Evolutionary conservation across 2,329 filamentous ascomycete species (phyloP), one percentile per base, ranked within the genome.

Genomic region (Knoxdaviesia proteae): DNA sequence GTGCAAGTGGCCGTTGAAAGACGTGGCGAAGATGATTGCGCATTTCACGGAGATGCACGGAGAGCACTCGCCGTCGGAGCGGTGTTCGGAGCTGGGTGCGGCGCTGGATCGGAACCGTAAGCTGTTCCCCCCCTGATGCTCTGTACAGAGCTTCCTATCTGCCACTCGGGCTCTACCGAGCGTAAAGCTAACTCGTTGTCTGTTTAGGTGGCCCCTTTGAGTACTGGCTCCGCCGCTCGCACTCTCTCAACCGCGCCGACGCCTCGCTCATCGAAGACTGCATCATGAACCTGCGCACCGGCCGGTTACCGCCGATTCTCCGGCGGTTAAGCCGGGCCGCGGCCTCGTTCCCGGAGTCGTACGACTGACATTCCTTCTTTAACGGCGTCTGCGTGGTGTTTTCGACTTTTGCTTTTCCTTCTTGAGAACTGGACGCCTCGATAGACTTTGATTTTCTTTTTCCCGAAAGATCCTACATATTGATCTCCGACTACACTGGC

Each of bases 1-100:
- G 32, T 61, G 59, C 49, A 64, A 64, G 47, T 65, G 63, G 63
- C 61, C 63, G 3, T 54, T 67, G 8, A 61, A 61, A 48, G 63
- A 66, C 44, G 56, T 65, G 38, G 59, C 58, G 36, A 66, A 66
- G 56, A 57, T 66, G 52, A 57, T 66, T 42, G 62, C 62, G 29
- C 63, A 67, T 49, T 65, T 60, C 47, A 59, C 62, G 7, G 61
- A 63, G 41, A 58, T 66, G 56, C 63, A 67, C 48, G 53, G 51
- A 3, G 63, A 67, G 54, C 63, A 67, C 47, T 49, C 54, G 11
- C 56, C 58, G 0, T 45, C 51, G 0, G 63, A 66, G 51, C 55
- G 63, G 7, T 65, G 62, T 44, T 46, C 47, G 7, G 63, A 66
- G 52, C 53, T 67, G 3, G 63, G 62, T 10, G 54, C 54, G 10